Conservation (phyloP, 352 stramenopile genomes). For the Globisporangium canariense region DNA sequence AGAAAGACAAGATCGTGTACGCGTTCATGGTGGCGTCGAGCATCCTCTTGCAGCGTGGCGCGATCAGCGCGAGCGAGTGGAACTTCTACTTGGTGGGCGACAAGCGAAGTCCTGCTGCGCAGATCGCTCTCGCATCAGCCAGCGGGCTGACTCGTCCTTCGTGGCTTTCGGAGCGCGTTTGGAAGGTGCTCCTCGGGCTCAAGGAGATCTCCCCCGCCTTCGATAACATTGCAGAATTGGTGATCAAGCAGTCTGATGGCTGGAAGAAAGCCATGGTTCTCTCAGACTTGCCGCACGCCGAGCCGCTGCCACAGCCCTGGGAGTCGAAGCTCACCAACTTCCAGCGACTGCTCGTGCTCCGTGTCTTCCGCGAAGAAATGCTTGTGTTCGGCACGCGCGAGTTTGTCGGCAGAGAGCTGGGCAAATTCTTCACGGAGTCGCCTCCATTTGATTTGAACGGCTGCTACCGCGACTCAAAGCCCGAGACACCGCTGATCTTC, state of each 20-base stretch:
- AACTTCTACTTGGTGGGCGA: constrained; percentile 88
- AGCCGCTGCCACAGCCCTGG: constrained; percentile 64
- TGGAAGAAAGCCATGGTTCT: constrained; percentile 82
- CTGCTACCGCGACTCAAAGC: constrained; percentile 91
- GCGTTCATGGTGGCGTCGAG: constrained; percentile 91
- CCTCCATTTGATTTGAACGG: constrained; percentile 91
- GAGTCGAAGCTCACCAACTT: constrained; percentile 81
- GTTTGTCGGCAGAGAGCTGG: constrained; percentile 81
- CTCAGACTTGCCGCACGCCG: constrained; percentile 74
- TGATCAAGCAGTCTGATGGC: constrained; percentile 35
- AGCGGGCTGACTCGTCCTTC: constrained; percentile 37
- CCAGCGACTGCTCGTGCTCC: constrained; percentile 88
- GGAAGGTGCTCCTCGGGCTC: constrained; percentile 69
- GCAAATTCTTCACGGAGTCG: constrained; percentile 86
- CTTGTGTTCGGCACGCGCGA: constrained; percentile 84
- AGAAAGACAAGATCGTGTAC: constrained; percentile 95
- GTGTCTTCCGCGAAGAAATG: constrained; percentile 89
- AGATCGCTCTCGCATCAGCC: constrained; percentile 31
- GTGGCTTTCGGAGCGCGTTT: constrained; percentile 80
- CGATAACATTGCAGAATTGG: constrained; percentile 36
- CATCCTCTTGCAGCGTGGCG: constrained; percentile 76
- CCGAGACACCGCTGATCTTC: constrained; percentile 92
- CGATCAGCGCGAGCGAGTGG: constrained; percentile 79
- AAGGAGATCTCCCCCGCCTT: constrained; percentile 62
- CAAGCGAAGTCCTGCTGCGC: constrained; percentile 58